Evolutionary conservation across 352 stramenopile species (phyloP).

Genomic region (Pythium volutum): DNA sequence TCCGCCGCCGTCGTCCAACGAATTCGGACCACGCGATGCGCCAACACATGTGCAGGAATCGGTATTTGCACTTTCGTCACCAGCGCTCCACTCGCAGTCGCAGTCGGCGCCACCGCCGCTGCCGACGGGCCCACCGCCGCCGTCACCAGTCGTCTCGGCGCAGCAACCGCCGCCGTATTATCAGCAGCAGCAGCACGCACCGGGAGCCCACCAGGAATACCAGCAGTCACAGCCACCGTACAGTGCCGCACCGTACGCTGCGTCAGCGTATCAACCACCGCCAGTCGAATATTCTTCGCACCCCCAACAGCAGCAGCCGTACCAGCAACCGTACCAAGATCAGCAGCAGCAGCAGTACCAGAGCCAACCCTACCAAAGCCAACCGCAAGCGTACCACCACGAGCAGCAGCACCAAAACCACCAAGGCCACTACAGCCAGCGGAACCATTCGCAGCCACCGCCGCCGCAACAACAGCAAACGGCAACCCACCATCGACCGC

Average conservation of each 20-base stretch:
- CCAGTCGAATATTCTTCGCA: slow-evolving; percentile 9
- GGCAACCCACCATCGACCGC: slow-evolving; percentile 21
- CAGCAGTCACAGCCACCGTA: slow-evolving; percentile 17
- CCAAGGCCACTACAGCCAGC: no score
- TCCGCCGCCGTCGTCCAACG: slow-evolving; percentile 11
- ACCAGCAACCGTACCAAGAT: slow-evolving; percentile 10
- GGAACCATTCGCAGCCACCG: slow-evolving; percentile 4
- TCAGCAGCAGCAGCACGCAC: slow-evolving; percentile 17
- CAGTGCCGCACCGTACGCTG: slow-evolving; percentile 3
- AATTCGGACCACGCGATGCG: slow-evolving; percentile 4
- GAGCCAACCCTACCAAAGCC: slow-evolving; percentile 24
- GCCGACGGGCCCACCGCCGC: slow-evolving; percentile 9
- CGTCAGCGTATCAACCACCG: slow-evolving; percentile 5
- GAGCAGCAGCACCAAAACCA: slow-evolving; percentile 20
- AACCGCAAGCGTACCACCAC: slow-evolving; percentile 26
- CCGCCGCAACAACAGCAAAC: no score
- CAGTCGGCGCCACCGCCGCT: slow-evolving; percentile 9
- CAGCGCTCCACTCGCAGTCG: not conserved
- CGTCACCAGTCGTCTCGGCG: slow-evolving; percentile 7
- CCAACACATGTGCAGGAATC: not conserved
- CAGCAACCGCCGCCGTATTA: slow-evolving; percentile 15
- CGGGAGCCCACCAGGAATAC: slow-evolving; percentile 7
- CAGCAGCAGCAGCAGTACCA: slow-evolving; percentile 20
- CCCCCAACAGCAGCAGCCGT: slow-evolving; percentile 3
- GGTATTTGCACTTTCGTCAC: slow-evolving; percentile 10